These are phyloP conservation scores for Closterium sp. DNA, from an alignment of 139 green algal species.

Conservation along the genomic window DNA sequence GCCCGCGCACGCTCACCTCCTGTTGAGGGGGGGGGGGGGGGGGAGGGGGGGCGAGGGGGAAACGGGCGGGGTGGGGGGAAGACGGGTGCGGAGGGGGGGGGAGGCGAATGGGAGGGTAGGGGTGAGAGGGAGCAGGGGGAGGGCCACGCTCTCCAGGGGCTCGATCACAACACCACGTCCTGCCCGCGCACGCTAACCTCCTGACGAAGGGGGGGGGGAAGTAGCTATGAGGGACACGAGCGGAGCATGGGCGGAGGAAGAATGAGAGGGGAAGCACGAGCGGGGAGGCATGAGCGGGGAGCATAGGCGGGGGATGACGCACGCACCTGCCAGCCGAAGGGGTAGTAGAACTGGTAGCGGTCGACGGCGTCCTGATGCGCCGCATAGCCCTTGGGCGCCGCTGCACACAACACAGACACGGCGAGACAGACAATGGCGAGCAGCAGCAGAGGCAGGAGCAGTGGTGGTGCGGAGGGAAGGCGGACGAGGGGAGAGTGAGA, in stretches of 20 bases:
- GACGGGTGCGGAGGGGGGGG: neutral
- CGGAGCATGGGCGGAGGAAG: neutral
- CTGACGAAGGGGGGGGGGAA: too few species aligned
- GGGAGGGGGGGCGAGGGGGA: neutral
- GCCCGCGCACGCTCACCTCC: neutral
- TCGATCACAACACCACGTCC: neutral
- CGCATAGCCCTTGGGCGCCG: constrained; percentile 65
- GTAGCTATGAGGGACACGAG: neutral
- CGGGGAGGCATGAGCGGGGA: neutral
- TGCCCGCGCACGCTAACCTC: neutral
- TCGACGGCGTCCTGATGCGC: constrained; percentile 80
- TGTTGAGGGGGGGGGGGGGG: neutral
- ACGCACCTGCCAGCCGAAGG: constrained; percentile 92
- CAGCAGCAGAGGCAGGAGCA: too few species aligned
- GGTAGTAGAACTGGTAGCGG: constrained; percentile 92
- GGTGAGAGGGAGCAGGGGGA: neutral
- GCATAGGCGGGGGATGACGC: too few species aligned
- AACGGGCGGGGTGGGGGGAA: neutral
- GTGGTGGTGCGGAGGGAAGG: too few species aligned
- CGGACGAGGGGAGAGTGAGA: too few species aligned
- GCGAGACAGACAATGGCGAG: too few species aligned
- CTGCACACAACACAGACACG: constrained; percentile 6
- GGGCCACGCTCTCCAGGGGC: too few species aligned
- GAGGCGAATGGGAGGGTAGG: neutral
- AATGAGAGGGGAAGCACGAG: neutral